phyloP scores from a whole-genome alignment of 1,284 basidiomycete genomes.

The Tetrapyrgos nigripes region DNA sequence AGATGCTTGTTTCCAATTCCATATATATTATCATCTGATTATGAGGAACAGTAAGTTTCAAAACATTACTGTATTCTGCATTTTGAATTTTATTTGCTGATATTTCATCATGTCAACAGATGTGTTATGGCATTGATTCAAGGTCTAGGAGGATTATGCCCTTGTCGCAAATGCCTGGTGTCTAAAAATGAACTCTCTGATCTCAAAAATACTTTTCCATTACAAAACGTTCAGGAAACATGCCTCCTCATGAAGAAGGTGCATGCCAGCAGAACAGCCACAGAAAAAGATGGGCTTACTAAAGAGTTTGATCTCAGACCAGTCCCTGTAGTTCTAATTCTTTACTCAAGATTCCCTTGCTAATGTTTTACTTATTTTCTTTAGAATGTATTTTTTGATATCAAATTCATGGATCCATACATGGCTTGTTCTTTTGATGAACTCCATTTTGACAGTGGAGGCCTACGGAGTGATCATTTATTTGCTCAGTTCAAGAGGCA shows the following conservation, averaged over 20 bases:
- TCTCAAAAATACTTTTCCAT: background rate
- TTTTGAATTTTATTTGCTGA: constrained; percentile 5
- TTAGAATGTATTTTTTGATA: constrained; percentile 16
- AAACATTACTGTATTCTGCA: background rate
- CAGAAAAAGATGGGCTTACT: constrained; percentile 8
- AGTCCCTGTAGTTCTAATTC: background rate
- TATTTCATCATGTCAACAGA: no score
- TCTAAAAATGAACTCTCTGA: constrained; percentile 10
- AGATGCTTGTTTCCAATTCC: constrained; percentile 4
- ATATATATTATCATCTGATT: constrained; percentile 13
- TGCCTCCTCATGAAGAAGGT: background rate
- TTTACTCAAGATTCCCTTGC: background rate
- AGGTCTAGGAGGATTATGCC: constrained; percentile 28
- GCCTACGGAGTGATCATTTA: constrained; percentile 22
- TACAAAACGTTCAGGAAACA: constrained; percentile 1
- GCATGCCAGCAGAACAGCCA: background rate
- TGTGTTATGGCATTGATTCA: constrained; percentile 33
- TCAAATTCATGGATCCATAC: constrained; percentile 20
- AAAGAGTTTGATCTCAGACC: constrained; percentile 10
- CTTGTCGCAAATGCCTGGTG: constrained; percentile 16
- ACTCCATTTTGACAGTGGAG: constrained; percentile 18
- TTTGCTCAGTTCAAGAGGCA: background rate
- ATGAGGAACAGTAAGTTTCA: constrained; percentile 38
- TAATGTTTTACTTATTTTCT: background rate
- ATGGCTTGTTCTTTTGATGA: constrained; percentile 20